Base-by-base conservation (phyloP, 2,329 filamentous ascomycete genomes). In the Juglanconis juglandina region DNA sequence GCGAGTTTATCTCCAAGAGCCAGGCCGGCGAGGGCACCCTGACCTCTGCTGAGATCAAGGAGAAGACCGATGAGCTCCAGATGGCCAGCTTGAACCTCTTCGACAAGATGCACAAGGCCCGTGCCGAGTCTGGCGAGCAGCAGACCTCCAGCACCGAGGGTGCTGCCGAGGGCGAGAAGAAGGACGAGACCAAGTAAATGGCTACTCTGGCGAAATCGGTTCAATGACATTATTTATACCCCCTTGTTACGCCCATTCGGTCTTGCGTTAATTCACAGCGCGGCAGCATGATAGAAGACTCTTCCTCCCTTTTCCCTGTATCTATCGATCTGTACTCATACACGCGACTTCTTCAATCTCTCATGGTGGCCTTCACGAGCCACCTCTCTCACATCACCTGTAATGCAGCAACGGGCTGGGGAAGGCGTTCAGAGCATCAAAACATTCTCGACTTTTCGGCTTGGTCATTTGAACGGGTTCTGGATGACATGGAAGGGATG, bases 91-190 rank as follows among this genome's bases (percentile, higher is more conserved):
- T 99, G 80, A 96, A 91, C 81, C 88, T 98, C 72, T 98, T 99
- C 78, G 95, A 98, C 83, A 97, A 98, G 90, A 96, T 99, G 91
- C 94, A 99, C 90, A 96, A 96, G 85, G 92, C 94, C 68, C 89
- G 91, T 70, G 76, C 79, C 68, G 90, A 93, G 81, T 82, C 81
- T 69, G 76, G 81, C 72, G 77, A 81, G 73, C 77, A 85, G 73
- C 78, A 84, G 71, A 66, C 73, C 69, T 77, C 69, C 68, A 76
- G 70, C 75, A 69, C 79, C 70, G 77, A 81, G 73, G 72, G 79
- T 77, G 76, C 78, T 70, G 71, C 83, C 63, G 87, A 90, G 75
- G 87, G 82, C 67, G 87, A 92, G 81, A 90, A 90, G 84, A 92
- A 92, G 86, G 84, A 82, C 66, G 85, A 89, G 78, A 83, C 79